Base-by-base conservation (phyloP, 2,329 filamentous ascomycete genomes). In the Botrytis sinoallii region DNA sequence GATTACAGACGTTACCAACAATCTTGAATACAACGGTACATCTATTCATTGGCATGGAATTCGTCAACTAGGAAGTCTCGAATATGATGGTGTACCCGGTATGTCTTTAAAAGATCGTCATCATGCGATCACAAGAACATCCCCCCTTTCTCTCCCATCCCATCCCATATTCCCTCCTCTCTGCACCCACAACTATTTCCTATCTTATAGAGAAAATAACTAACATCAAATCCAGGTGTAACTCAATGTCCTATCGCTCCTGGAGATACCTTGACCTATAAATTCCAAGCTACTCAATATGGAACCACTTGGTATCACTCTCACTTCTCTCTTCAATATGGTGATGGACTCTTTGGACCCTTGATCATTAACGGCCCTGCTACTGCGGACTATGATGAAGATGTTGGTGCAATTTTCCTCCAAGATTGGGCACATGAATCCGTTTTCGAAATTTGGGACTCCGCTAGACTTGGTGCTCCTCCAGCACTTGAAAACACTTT, bases 221-320 rank as follows among this genome's bases (percentile, higher is more conserved):
- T 55, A 16, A 55, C 25, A 55, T 55, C 12, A 55, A n/a, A 5
- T n/a, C 83, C 82, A 38, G 84, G 85, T 42, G 79, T 88, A 38
- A 88, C 86, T 40, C 71, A 73, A 29, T 94, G 91, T 76, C 91
- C 91, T 2, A 89, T 93, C 74, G 84, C 89, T 8, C 90, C 91
- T 0, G 88, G 88, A 38, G 77, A 83, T 25, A 81, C 78, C 12
- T 80, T 81, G 73, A 84, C 82, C 7, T 85, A 85, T 76, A 82
- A 76, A n/a, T 81, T 79, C 57, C 77, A 77, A 74, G 79, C 75
- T 14, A 78, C 77, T 63, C 79, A 81, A 73, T 80, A 81, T 48
- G 79, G 80, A n/a, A 74, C 77, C 12, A 74, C 78, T n/a, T 80
- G 79, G 79, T 81, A 80, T 57, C 80, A 81, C 65, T 79, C 77